A percentile compares a stretch with the other conserved stretches of the same genome.
phyloP scores from a whole-genome alignment of 768 basidiomycete genomes.

The Termitomyces heimii region DNA sequence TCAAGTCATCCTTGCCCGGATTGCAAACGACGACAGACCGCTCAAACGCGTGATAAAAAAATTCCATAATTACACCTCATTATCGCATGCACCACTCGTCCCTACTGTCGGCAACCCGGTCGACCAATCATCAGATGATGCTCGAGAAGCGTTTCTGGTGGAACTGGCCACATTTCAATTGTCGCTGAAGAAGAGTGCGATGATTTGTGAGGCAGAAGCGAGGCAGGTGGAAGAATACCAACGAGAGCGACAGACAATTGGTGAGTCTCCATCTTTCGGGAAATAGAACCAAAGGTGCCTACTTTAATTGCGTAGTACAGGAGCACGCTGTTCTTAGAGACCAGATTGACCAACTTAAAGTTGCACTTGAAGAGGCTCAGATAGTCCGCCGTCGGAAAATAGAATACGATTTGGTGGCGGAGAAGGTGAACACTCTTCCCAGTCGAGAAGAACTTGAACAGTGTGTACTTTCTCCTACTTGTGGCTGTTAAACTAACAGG shows the following conservation, averaged over 20 bases:
- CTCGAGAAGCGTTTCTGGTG: slow-evolving; percentile 70
- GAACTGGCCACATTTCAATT: slow-evolving; percentile 76
- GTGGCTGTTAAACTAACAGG: neutral
- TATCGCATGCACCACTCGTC: slow-evolving; percentile 44
- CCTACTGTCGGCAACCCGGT: slow-evolving; percentile 21
- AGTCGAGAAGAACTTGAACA: slow-evolving; percentile 70
- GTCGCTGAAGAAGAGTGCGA: slow-evolving; percentile 66
- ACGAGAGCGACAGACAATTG: slow-evolving; percentile 63
- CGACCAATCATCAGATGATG: slow-evolving; percentile 49
- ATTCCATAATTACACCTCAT: slow-evolving; percentile 66
- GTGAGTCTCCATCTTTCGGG: slow-evolving; percentile 32
- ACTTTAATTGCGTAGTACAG: slow-evolving; percentile 38
- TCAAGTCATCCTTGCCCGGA: slow-evolving; percentile 72
- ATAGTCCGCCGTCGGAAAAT: slow-evolving; percentile 71
- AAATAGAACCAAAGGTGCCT: neutral
- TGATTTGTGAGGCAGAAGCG: slow-evolving; percentile 83
- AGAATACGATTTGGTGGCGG: slow-evolving; percentile 80
- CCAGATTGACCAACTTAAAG: slow-evolving; percentile 77
- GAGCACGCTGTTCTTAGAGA: slow-evolving; percentile 62
- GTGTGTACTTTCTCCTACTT: slow-evolving; percentile 37
- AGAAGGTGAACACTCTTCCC: slow-evolving; percentile 76
- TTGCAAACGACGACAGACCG: slow-evolving; percentile 77
- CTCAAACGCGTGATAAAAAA: slow-evolving; percentile 76
- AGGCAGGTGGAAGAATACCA: slow-evolving; percentile 84
- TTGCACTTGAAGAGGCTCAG: slow-evolving; percentile 73